Evolutionary conservation across 202 grass and related monocot species (phyloP).

Genomic region (Setaria viridis): DNA sequence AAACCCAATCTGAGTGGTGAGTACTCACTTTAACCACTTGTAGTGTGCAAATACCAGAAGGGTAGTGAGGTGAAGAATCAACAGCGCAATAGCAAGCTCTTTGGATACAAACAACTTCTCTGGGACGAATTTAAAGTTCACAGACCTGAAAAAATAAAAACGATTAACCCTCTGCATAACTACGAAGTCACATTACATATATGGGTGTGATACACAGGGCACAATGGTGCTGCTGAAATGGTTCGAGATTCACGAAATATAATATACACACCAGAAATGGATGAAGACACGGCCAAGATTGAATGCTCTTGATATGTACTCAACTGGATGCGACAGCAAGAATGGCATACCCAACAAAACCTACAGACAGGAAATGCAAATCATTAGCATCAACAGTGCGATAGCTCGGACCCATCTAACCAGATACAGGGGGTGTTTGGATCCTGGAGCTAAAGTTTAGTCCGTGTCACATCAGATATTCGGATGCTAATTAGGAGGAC

Average conservation of each 20-base stretch:
- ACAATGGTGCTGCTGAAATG: slow-evolving; percentile 30
- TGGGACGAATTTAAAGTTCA: slow-evolving; percentile 97
- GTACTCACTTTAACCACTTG: slow-evolving; percentile 91
- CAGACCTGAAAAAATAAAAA: slow-evolving; percentile 72
- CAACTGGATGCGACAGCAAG: slow-evolving; percentile 73
- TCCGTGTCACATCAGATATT: no score
- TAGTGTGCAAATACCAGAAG: slow-evolving; percentile 88
- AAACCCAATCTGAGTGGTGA: slow-evolving; percentile 35
- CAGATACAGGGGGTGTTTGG: not conserved
- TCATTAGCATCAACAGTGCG: slow-evolving; percentile 13
- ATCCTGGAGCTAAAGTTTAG: no score
- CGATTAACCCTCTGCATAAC: slow-evolving; percentile 34
- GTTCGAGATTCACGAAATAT: slow-evolving; percentile 26
- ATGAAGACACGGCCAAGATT: slow-evolving; percentile 95
- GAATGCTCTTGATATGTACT: slow-evolving; percentile 94
- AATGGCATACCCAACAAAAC: slow-evolving; percentile 88
- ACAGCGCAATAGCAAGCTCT: slow-evolving; percentile 71
- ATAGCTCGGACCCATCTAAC: slow-evolving; percentile 35
- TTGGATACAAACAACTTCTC: slow-evolving; percentile 91
- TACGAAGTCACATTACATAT: not conserved
- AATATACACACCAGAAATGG: slow-evolving; percentile 88
- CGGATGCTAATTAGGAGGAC: no score
- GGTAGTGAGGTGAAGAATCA: slow-evolving; percentile 84
- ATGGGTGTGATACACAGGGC: not conserved
- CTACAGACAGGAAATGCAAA: slow-evolving; percentile 51